These are phyloP conservation scores for Solanum etuberosum DNA, from an alignment of 257 asterid genomes.

Conservation along the genomic window DNA sequence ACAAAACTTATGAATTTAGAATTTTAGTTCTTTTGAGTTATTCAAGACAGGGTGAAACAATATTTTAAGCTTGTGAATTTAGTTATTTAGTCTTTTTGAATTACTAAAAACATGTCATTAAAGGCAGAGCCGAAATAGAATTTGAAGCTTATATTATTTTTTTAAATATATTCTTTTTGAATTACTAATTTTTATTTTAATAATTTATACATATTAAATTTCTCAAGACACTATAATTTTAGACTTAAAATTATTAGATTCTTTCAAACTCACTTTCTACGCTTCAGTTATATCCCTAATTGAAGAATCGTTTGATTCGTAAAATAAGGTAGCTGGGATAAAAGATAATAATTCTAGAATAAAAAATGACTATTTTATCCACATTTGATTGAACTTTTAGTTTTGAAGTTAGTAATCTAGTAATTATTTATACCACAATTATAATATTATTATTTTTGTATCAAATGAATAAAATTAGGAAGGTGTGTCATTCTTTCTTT, in stretches of 20 bases:
- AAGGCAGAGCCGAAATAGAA: background rate
- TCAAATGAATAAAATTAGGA: background rate
- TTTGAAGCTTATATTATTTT: background rate
- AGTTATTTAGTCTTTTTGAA: background rate
- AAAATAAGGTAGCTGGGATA: background rate
- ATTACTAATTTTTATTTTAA: background rate
- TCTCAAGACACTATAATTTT: background rate
- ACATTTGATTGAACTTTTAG: background rate
- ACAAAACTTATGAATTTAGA: background rate
- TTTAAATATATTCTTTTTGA: background rate
- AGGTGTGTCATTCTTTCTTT: background rate
- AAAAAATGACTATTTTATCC: background rate
- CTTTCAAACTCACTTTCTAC: background rate
- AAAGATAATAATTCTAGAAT: background rate
- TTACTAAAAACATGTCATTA: background rate
- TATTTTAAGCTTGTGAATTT: background rate
- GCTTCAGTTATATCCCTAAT: background rate
- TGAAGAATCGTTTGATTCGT: background rate
- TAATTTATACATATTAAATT: background rate
- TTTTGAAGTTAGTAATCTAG: background rate
- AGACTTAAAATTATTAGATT: background rate
- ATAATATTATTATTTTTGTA: background rate
- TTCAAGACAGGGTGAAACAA: background rate
- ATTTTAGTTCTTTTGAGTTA: background rate
- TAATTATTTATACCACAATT: background rate